Evolutionary conservation across 139 green algal species (phyloP).

Genomic region (Closterium sp.): DNA sequence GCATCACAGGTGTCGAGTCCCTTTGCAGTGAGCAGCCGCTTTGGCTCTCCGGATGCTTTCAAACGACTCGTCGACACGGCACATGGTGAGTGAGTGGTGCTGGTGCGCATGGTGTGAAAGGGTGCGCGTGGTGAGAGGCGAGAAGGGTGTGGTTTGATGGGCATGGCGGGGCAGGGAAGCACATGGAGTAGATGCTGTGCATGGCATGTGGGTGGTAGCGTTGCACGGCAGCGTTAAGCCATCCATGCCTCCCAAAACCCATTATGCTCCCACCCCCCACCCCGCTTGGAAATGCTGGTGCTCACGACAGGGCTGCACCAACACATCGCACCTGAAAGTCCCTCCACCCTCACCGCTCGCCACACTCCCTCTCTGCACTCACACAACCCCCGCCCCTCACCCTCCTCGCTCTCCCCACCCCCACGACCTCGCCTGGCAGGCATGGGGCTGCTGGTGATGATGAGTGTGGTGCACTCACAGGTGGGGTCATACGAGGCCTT

Average conservation of each 20-base stretch:
- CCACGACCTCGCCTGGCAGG: neutral
- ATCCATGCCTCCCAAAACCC: too few relatives aligned
- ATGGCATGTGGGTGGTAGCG: too few relatives aligned
- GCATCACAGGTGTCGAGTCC: constrained; percentile 79
- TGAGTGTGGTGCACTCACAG: constrained; percentile 86
- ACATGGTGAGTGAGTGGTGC: constrained; percentile 35
- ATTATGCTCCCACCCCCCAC: too few relatives aligned
- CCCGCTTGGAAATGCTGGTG: too few relatives aligned
- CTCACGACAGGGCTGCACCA: too few relatives aligned
- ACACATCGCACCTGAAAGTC: too few relatives aligned
- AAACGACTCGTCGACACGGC: constrained; percentile 60
- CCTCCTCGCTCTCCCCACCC: neutral
- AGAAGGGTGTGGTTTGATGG: neutral
- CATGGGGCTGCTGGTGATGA: constrained; percentile 78
- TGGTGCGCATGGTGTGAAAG: neutral
- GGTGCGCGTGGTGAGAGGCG: neutral
- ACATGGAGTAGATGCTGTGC: neutral
- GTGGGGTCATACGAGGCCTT: constrained; percentile 87
- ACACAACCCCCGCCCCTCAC: neutral
- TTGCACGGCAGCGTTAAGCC: too few relatives aligned
- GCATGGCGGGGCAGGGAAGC: neutral
- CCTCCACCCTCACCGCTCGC: too few relatives aligned
- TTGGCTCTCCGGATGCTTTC: constrained; percentile 85
- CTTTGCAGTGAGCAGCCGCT: constrained; percentile 77
- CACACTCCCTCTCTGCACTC: too few relatives aligned